These are phyloP conservation scores for Ceratonia siliqua DNA, from an alignment of 306 rosid genomes.

Conservation along the genomic window DNA sequence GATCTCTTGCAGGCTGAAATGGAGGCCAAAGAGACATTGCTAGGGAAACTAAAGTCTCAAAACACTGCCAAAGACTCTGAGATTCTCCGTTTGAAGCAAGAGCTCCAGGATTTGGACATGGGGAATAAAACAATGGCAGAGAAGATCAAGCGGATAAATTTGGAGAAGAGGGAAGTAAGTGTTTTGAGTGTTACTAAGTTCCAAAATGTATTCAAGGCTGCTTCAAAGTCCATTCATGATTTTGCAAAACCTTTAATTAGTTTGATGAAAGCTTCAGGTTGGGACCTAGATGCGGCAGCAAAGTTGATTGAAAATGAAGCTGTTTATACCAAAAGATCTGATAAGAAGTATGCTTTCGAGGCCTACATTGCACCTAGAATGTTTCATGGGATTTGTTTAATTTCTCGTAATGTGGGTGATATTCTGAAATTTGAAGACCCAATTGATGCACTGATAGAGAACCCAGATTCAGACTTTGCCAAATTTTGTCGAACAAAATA, in stretches of 20 bases:
- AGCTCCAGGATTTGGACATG: constrained; percentile 49
- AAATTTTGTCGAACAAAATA: constrained; percentile 63
- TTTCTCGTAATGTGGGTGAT: constrained; percentile 44
- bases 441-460: constrained; percentile 52
- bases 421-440: constrained; percentile 67
- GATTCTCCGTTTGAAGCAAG: constrained; percentile 38
- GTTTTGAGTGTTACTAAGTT: constrained; percentile 48
- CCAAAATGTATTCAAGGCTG: constrained; percentile 49
- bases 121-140: constrained; percentile 43
- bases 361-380: constrained; percentile 72
- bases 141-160: constrained; percentile 45
- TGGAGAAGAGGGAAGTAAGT: constrained; percentile 45
- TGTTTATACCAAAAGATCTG: constrained; percentile 60
- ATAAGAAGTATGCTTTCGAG: constrained; percentile 86
- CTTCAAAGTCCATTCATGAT: constrained; percentile 73
- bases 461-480: constrained; percentile 73
- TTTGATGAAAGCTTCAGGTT: constrained; percentile 81
- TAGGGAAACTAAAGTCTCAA: constrained; percentile 57
- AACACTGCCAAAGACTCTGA: constrained; percentile 51
- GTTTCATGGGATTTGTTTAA: constrained; percentile 48
- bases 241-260: constrained; percentile 77
- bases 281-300: constrained; percentile 78
- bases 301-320: constrained; percentile 54
- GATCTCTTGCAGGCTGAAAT: constrained; percentile 45
- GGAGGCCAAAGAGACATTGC: constrained; percentile 46